These are phyloP conservation scores for Aspergillus campestris DNA, from an alignment of 495 filamentous ascomycete species.

Conservation along the genomic window DNA sequence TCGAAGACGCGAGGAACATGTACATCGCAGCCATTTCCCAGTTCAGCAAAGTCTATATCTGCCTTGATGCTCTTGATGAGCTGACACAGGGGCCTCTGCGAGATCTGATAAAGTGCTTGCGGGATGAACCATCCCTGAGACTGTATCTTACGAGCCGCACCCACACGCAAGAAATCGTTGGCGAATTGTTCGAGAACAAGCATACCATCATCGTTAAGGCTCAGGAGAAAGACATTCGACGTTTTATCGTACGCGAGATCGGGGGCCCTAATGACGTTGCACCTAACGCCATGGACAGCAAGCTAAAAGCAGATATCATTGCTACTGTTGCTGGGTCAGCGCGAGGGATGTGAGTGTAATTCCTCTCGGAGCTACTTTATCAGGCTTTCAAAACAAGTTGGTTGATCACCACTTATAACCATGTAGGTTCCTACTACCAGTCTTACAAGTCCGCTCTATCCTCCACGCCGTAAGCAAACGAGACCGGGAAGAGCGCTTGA, in stretches of 20 bases:
- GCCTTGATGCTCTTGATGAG: conserved; percentile 14
- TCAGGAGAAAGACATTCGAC: conserved; percentile 9
- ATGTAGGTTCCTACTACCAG: conserved; percentile 12
- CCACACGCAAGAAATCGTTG: conserved; percentile 4
- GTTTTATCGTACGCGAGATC: conserved; percentile 9
- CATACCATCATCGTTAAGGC: conserved; percentile 10
- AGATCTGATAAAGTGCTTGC: conserved; percentile 4
- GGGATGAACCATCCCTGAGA: conserved; percentile 1
- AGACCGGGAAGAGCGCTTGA: conserved; percentile 8
- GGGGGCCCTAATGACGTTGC: conserved; percentile 13
- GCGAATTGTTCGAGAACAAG: conserved; percentile 5
- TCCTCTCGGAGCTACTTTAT: not conserved
- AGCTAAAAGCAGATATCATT: conserved; percentile 8
- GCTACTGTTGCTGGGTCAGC: conserved; percentile 6
- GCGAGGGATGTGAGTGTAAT: conserved; percentile 8
- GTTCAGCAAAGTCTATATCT: conserved; percentile 11
- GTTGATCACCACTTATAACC: no score
- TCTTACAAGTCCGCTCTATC: conserved; percentile 9
- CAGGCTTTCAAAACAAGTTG: conserved; percentile 1
- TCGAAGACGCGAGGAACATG: not conserved
- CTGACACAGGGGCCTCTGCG: not conserved
- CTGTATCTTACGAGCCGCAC: conserved; percentile 11
- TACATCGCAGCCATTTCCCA: conserved; percentile 1
- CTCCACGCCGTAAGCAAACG: conserved; percentile 11
- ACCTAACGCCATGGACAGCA: conserved; percentile 11